These are phyloP conservation scores for Tricholoma matsutake DNA, from an alignment of 768 basidiomycete species.

Conservation along the genomic window DNA sequence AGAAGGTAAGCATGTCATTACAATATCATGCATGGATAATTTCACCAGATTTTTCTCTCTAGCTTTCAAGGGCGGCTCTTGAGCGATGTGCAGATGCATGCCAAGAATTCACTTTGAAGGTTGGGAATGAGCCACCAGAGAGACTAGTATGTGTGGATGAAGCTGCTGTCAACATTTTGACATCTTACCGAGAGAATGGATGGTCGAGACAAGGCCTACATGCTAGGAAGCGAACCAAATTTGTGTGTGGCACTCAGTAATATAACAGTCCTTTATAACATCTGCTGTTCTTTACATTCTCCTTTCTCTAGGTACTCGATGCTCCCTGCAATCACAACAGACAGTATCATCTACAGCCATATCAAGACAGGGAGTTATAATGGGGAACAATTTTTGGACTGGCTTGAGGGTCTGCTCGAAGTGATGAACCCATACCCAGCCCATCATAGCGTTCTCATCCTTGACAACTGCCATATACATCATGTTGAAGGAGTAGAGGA, in stretches of 20 bases:
- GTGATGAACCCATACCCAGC: not conserved
- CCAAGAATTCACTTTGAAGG: not conserved
- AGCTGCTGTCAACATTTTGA: not conserved
- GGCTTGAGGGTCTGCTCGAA: not conserved
- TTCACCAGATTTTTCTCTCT: no score
- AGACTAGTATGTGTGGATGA: not conserved
- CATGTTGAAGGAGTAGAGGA: not conserved
- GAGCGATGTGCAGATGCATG: not conserved
- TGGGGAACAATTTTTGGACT: not conserved
- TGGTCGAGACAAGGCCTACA: not conserved
- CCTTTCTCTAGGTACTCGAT: not conserved
- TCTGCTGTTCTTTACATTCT: no score
- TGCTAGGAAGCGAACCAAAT: not conserved
- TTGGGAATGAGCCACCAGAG: not conserved
- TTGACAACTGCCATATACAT: not conserved
- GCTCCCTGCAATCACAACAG: not conserved
- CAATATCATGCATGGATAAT: no score
- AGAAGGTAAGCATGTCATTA: no score
- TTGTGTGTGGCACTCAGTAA: not conserved
- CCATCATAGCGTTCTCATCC: not conserved
- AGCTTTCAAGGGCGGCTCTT: not conserved
- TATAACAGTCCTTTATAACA: no score
- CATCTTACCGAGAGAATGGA: not conserved
- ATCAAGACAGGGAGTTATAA: not conserved
- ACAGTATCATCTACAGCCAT: not conserved